phyloP scores from a whole-genome alignment of 2,329 filamentous ascomycete species.

The Alternaria brassicicola region DNA sequence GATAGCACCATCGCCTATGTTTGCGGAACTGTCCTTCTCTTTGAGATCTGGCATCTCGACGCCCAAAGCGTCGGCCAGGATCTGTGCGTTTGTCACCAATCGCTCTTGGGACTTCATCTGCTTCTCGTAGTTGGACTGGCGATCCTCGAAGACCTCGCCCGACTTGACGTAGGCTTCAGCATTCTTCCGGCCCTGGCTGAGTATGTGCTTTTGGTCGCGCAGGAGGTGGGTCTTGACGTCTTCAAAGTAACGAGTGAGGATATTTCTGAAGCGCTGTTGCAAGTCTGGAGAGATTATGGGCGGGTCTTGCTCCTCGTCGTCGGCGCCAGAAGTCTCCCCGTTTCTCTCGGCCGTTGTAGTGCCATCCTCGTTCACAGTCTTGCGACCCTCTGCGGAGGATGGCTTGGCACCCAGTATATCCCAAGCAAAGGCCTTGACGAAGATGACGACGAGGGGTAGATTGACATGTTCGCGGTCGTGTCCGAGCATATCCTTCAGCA shows the following conservation, averaged over 20 bases:
- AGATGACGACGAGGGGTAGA: slow-evolving; percentile 87
- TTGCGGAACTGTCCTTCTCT: slow-evolving; percentile 75
- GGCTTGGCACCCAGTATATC: slow-evolving; percentile 85
- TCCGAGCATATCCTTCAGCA: slow-evolving; percentile 94
- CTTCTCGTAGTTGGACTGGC: slow-evolving; percentile 94
- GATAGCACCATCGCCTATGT: slow-evolving; percentile 75
- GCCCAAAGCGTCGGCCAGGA: slow-evolving; percentile 84
- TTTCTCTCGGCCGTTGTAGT: slow-evolving; percentile 63
- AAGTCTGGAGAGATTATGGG: slow-evolving; percentile 78
- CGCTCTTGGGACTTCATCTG: slow-evolving; percentile 91
- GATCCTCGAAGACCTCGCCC: slow-evolving; percentile 96
- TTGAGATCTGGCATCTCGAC: slow-evolving; percentile 93
- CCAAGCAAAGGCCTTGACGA: slow-evolving; percentile 96
- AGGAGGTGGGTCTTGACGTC: slow-evolving; percentile 88
- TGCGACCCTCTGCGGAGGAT: slow-evolving; percentile 76
- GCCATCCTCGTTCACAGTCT: slow-evolving; percentile 82
- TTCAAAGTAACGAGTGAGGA: slow-evolving; percentile 87
- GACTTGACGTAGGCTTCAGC: slow-evolving; percentile 98
- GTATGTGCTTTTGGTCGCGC: slow-evolving; percentile 89
- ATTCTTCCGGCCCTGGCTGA: slow-evolving; percentile 87
- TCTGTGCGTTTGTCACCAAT: slow-evolving; percentile 85
- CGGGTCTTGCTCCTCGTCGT: slow-evolving; percentile 66
- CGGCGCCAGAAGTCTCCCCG: slow-evolving; percentile 58
- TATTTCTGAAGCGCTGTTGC: slow-evolving; percentile 83
- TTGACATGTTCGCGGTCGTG: slow-evolving; percentile 93